Percentiles rank a stretch among this genome's conserved stretches.
phyloP scores from a whole-genome alignment of 768 basidiomycete genomes.

The Leccinum disarticulatum region DNA sequence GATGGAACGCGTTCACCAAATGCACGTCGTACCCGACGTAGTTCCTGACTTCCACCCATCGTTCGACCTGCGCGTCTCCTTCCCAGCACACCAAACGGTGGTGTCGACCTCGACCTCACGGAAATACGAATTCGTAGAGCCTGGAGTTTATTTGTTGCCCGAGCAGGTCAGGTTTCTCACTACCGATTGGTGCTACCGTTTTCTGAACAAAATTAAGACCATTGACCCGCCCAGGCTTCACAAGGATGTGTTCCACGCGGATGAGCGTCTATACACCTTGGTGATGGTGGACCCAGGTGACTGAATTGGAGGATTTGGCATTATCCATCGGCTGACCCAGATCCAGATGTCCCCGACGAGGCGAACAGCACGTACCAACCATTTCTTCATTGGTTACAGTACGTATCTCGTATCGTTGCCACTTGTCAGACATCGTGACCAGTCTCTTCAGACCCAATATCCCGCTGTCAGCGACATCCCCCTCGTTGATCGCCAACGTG shows the following conservation, averaged over 20 bases:
- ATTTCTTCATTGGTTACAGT: constrained; percentile 88
- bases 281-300: constrained; percentile 85
- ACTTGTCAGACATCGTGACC: neutral
- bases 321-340: constrained; percentile 8
- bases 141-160: constrained; percentile 67
- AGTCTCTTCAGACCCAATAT: constrained; percentile 67
- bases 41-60: constrained; percentile 69
- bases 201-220: constrained; percentile 47
- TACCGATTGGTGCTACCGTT: neutral
- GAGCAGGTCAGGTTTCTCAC: constrained; percentile 53
- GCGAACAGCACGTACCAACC: constrained; percentile 61
- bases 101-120: constrained; percentile 19
- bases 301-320: constrained; percentile 28
- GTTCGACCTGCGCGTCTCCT: constrained; percentile 70
- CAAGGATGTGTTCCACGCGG: constrained; percentile 78
- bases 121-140: constrained; percentile 51
- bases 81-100: constrained; percentile 36
- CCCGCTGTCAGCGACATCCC: constrained; percentile 61
- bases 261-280: constrained; percentile 81
- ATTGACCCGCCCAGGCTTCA: constrained; percentile 60
- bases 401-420: constrained; percentile 22
- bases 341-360: constrained; percentile 81
- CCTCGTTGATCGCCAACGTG: constrained; percentile 39
- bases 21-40: constrained; percentile 89
- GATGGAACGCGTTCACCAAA: constrained; percentile 94